phyloP scores from a whole-genome alignment of 1,284 basidiomycete species.

The Cyathus pygmaeus region DNA sequence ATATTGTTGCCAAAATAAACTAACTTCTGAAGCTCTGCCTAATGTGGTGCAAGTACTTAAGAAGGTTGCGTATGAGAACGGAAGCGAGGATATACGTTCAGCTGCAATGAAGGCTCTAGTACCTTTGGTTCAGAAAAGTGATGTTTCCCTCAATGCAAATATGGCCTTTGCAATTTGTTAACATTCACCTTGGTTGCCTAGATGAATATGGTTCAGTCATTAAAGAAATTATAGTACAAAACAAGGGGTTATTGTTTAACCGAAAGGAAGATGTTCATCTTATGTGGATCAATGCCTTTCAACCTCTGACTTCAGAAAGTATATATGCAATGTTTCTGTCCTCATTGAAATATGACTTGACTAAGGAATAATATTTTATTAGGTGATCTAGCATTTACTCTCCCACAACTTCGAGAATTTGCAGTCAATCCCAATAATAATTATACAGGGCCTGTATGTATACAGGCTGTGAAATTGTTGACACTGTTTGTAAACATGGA shows the following conservation, averaged over 20 bases:
- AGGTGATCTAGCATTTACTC: background rate
- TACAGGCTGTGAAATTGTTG: background rate
- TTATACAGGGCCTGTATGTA: background rate
- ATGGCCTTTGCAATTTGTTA: no score
- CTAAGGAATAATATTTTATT: no score
- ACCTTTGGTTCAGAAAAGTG: no score
- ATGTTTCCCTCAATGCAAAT: no score
- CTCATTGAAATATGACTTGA: background rate
- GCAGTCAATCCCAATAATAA: background rate
- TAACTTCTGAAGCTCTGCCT: no score
- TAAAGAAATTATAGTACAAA: background rate
- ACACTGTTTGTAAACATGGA: background rate
- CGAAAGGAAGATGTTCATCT: background rate
- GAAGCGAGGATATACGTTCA: no score
- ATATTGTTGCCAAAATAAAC: no score
- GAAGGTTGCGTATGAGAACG: no score
- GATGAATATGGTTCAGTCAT: no score
- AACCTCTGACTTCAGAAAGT: background rate
- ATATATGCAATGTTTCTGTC: background rate
- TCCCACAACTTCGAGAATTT: background rate
- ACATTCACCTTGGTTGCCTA: no score
- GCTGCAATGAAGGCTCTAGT: no score
- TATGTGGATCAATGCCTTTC: background rate
- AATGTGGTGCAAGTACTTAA: no score
- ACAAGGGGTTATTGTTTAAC: background rate